phyloP scores from a whole-genome alignment of 257 asterid genomes.

The Plantago ovata region DNA sequence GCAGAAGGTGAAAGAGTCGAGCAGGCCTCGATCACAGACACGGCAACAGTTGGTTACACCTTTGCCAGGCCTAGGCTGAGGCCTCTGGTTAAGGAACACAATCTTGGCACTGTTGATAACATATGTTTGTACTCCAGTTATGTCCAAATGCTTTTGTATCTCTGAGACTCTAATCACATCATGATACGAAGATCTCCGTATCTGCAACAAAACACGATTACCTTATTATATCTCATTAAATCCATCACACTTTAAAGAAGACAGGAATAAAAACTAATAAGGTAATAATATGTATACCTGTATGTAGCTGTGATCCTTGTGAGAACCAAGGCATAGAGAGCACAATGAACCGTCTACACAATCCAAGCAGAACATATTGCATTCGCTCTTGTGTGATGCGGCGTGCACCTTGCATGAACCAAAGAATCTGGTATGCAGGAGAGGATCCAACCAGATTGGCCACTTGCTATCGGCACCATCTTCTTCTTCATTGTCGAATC shows the following conservation, averaged over 20 bases:
- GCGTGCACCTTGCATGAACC: conserved; percentile 52
- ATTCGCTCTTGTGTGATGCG: conserved; percentile 60
- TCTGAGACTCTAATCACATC: conserved; percentile 63
- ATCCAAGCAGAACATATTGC: conserved; percentile 72
- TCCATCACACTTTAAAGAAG: neutral
- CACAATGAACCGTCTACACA: conserved; percentile 57
- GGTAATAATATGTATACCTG: conserved; percentile 50
- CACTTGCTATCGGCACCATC: too few species aligned
- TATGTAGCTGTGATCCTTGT: conserved; percentile 70
- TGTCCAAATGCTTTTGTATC: conserved; percentile 55
- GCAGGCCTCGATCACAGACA: conserved; percentile 59
- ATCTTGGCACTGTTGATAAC: conserved; percentile 68
- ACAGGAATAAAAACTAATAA: neutral
- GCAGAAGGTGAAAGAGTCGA: conserved; percentile 62
- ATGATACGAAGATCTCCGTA: conserved; percentile 69
- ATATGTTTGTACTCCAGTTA: conserved; percentile 56
- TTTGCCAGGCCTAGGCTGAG: conserved; percentile 75
- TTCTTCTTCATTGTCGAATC: too few species aligned
- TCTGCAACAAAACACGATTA: conserved; percentile 24
- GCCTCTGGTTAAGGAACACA: conserved; percentile 60
- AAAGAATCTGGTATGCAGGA: conserved; percentile 53
- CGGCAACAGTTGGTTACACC: conserved; percentile 59
- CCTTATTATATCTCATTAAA: neutral
- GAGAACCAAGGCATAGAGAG: conserved; percentile 72
- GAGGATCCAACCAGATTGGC: conserved; percentile 67